Evolutionary conservation across 2,329 filamentous ascomycete genomes (phyloP).

Genomic region (Diplodia scrobiculata): DNA sequence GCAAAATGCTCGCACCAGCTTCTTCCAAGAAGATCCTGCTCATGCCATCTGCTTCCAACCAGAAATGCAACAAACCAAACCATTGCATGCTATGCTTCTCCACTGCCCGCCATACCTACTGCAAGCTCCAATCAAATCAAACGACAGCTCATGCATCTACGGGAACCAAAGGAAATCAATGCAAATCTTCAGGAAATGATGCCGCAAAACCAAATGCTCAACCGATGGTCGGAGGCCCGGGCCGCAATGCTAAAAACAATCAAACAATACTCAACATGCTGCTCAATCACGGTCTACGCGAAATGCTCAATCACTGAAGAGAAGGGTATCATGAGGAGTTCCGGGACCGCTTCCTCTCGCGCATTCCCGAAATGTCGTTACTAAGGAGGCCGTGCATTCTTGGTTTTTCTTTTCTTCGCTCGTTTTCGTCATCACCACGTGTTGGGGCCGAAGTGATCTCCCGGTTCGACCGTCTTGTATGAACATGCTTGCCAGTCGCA

Average conservation of each 20-base stretch:
- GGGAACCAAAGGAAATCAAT: not conserved
- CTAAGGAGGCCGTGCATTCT: conserved; percentile 7
- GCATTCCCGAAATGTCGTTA: not conserved
- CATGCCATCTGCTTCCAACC: conserved; percentile 1
- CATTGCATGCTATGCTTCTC: conserved; percentile 11
- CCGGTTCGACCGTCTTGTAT: conserved; percentile 60
- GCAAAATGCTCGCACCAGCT: not conserved
- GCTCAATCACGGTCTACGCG: conserved; percentile 21
- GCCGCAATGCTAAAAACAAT: conserved; percentile 2
- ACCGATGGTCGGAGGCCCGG: not conserved
- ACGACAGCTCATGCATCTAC: conserved; percentile 3
- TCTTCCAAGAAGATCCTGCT: not conserved
- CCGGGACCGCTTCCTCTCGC: not conserved
- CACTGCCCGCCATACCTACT: not conserved
- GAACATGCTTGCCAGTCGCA: conserved; percentile 84
- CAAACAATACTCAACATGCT: conserved; percentile 14
- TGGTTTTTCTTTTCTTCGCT: not conserved
- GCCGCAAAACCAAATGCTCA: conserved; percentile 2
- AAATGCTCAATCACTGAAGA: conserved; percentile 14
- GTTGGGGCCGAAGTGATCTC: conserved; percentile 41
- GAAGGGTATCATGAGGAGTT: conserved; percentile 18
- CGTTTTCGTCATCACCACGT: conserved; percentile 35
- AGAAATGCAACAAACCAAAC: not conserved
- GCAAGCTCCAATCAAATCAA: not conserved
- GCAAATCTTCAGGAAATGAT: not conserved